Base-by-base conservation (phyloP, 129 eudicot species). In the Logfia minima region DNA sequence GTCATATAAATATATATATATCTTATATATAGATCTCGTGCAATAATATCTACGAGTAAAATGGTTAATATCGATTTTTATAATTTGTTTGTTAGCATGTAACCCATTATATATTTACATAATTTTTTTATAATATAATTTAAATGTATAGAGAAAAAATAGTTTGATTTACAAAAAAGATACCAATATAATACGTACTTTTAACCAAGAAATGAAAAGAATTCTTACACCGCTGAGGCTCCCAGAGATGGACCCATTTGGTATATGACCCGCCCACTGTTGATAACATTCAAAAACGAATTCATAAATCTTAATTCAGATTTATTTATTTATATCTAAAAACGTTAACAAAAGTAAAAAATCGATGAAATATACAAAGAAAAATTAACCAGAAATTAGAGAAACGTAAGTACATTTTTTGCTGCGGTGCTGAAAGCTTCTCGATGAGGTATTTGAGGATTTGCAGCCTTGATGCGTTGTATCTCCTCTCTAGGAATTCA, bases 361-460 rank as follows among this genome's bases (percentile, higher is more conserved):
- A 53, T 59, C 22, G 5, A 48, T 41, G 5, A 6, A 22, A 28
- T 37, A 45, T 48, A 8, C 61, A 32, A 52, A 8, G 26, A n/a
- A 41, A 17, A 51, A 17, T 51, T 8, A 24, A 13, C 6, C 1
- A 52, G 21, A 48, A 55, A 76, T 10, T 37, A 70, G 43, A 61
- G 11, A 61, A 31, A 23, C 3, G 22, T 13, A 55, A 79, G 78
- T 82, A 94, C 98, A 87, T 91, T 94, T 85, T 94, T 94, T 4
- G 98, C 97, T 29, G 98, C 98, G 0, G 98, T 88, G 79, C 98
- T 94, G 77, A 94, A 94, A 72, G 98, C 98, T 83, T 94, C 98
- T 63, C 98, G 83, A 41, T 94, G 98, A 43, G 97, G 96, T 76
- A 94, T 94, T 82, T 89, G 93, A 59, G 98, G 98, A 77, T 94